Evolutionary conservation across 2,329 filamentous ascomycete genomes (phyloP).

Genomic region (Ustulina deusta): DNA sequence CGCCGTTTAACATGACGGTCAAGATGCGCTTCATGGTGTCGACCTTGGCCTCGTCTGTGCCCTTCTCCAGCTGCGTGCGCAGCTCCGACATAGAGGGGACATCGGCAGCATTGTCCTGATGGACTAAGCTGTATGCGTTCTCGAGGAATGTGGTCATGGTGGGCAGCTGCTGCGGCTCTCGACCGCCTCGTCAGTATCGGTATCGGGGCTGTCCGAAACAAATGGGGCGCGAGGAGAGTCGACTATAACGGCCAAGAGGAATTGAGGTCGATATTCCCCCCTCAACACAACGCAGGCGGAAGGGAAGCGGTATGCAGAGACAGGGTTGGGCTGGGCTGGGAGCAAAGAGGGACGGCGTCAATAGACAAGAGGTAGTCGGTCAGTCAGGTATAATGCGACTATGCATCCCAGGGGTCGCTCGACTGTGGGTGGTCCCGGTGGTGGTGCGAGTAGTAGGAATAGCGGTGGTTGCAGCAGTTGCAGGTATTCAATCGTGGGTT

Average conservation of each 20-base stretch:
- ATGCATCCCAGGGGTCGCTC: slow-evolving; percentile 44
- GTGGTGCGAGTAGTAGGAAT: slow-evolving; percentile 5
- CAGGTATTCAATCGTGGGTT: slow-evolving; percentile 33
- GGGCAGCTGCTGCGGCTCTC: slow-evolving; percentile 48
- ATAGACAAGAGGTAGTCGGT: slow-evolving; percentile 41
- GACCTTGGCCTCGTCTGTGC: slow-evolving; percentile 90
- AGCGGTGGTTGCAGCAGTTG: slow-evolving; percentile 13
- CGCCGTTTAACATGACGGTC: slow-evolving; percentile 97
- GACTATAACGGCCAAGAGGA: slow-evolving; percentile 15
- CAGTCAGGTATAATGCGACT: slow-evolving; percentile 42
- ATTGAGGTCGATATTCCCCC: slow-evolving; percentile 27
- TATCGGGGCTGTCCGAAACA: slow-evolving; percentile 24
- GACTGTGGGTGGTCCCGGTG: slow-evolving; percentile 24
- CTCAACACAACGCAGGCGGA: slow-evolving; percentile 17
- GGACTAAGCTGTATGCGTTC: slow-evolving; percentile 94
- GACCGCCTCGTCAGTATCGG: slow-evolving; percentile 44
- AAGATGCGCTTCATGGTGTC: slow-evolving; percentile 97
- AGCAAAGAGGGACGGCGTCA: slow-evolving; percentile 32
- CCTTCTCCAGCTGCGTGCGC: slow-evolving; percentile 93
- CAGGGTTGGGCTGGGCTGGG: slow-evolving; percentile 19
- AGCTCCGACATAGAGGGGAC: slow-evolving; percentile 91
- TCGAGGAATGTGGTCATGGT: slow-evolving; percentile 96
- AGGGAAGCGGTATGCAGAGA: slow-evolving; percentile 25
- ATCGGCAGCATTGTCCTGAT: slow-evolving; percentile 96
- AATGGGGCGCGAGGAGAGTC: slow-evolving; percentile 11